These are phyloP conservation scores for Gamsiella multidivaricata DNA, from an alignment of 192 early-diverging fungal species.

Conservation along the genomic window DNA sequence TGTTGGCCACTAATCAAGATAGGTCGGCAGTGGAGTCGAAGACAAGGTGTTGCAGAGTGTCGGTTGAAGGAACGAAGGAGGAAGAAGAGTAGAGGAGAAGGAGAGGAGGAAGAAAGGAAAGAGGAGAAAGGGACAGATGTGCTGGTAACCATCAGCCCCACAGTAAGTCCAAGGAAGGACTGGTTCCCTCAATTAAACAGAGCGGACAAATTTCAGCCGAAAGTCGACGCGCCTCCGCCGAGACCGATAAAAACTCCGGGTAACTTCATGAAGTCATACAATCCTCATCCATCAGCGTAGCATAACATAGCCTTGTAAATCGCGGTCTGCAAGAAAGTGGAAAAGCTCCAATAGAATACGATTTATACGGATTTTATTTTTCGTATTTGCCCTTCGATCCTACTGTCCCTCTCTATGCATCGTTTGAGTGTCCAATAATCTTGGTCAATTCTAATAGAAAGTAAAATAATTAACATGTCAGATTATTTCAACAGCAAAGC, in stretches of 20 bases:
- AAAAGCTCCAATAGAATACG: not conserved
- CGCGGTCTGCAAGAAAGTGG: too few relatives aligned
- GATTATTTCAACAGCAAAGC: not conserved
- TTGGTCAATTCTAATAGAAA: conserved; percentile 42
- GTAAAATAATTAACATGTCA: conserved; percentile 3
- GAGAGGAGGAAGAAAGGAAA: conserved; percentile 17
- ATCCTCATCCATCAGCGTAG: too few relatives aligned
- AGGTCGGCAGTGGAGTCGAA: not conserved
- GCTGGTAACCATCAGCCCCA: too few relatives aligned
- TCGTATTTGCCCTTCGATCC: not conserved
- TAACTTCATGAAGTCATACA: too few relatives aligned
- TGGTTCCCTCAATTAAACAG: not conserved
- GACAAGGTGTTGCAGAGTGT: not conserved
- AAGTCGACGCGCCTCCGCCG: too few relatives aligned
- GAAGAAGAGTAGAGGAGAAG: not conserved
- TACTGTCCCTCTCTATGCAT: conserved; percentile 26
- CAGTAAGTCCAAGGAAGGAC: too few relatives aligned
- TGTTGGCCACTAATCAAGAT: too few relatives aligned
- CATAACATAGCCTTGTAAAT: too few relatives aligned
- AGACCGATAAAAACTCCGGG: too few relatives aligned
- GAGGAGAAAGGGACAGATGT: not conserved
- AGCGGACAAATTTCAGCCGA: conserved; percentile 29
- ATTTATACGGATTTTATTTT: conserved; percentile 12
- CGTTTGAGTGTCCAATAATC: conserved; percentile 53
- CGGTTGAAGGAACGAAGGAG: not conserved